Conservation (phyloP, 495 filamentous ascomycete genomes). For the Penicillium steckii region DNA sequence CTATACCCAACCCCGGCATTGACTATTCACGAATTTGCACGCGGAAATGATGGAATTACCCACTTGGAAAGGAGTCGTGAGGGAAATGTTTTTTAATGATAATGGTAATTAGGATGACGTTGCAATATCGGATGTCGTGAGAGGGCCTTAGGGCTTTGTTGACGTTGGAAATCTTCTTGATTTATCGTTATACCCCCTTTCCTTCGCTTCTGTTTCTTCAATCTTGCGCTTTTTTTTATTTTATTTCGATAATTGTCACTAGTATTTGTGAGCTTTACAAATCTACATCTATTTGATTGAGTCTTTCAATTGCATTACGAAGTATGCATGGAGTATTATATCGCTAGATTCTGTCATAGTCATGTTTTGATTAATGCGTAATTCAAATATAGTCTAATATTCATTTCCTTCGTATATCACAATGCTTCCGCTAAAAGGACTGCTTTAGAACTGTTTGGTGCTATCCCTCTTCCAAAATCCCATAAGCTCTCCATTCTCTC, state of each 20-base stretch:
- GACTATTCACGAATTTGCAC: constrained; percentile 32
- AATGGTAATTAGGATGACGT: constrained; percentile 37
- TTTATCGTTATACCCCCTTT: constrained; percentile 33
- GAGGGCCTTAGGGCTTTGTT: constrained; percentile 1
- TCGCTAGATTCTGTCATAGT: no score
- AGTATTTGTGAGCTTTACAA: no score
- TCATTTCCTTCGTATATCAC: no score
- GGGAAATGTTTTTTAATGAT: constrained; percentile 34
- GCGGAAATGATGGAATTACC: constrained; percentile 26
- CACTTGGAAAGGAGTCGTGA: constrained; percentile 24
- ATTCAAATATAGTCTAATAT: no score
- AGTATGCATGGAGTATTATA: no score
- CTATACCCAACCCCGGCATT: neutral
- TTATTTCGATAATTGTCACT: no score
- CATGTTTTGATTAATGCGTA: neutral
- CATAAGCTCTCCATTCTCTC: constrained; percentile 68
- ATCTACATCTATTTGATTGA: no score
- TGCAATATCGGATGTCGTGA: constrained; percentile 2
- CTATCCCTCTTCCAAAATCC: constrained; percentile 65
- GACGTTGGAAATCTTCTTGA: constrained; percentile 12
- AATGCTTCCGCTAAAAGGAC: neutral
- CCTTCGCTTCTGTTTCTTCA: constrained; percentile 3
- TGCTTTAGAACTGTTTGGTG: constrained; percentile 37
- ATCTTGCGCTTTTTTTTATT: no score
- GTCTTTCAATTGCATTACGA: no score